Base-by-base conservation (phyloP, 148 eudicot species). In the Nyssa sinensis region DNA sequence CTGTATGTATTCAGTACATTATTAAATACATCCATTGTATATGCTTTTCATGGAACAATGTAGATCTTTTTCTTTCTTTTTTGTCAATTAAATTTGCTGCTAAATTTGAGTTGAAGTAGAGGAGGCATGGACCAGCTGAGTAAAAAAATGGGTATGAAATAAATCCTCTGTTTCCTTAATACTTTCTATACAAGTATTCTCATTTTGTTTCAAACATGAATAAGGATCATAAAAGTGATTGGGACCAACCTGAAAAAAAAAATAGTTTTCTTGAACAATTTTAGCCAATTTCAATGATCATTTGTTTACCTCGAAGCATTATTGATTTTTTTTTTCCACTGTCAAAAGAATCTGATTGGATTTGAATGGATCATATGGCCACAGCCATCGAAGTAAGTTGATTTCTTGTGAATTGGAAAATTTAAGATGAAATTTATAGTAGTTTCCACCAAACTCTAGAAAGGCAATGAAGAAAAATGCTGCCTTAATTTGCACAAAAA, bases 301-400 rank as follows among this genome's bases (percentile, higher is more conserved):
- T n/a, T n/a, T n/a, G n/a, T n/a, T n/a, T n/a, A n/a, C n/a, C n/a
- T 14, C 13, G 0, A 41, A 3, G 49, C 49, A 41, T 41, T 14
- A 10, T 41, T 14, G 12, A 5, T 8, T 44, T 3, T n/a, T n/a
- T 44, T 44, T 44, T 13, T 2, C 51, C 12, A 10, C 8, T 10
- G 13, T 41, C 49, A 8, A 41, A 41, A 41, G 17, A 11, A 44
- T 44, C 51, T 11, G 19, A 44, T 44, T 44, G 16, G 31, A 29
- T 39, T 69, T 69, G 60, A n/a, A 69, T 27, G 72, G 32, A 53
- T 11, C 62, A 69, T 29, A 51, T 51, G 60, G 23, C 62, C 16
- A n/a, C n/a, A 33, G 49, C n/a, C n/a, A n/a, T 16, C 34, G 23
- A 44, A 67, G 51, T 9, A 67, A 30, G 59, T 68, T 49, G 21